Conservation (phyloP, 371 early-diverging fungal genomes). For the Cokeromyces recurvatus region DNA sequence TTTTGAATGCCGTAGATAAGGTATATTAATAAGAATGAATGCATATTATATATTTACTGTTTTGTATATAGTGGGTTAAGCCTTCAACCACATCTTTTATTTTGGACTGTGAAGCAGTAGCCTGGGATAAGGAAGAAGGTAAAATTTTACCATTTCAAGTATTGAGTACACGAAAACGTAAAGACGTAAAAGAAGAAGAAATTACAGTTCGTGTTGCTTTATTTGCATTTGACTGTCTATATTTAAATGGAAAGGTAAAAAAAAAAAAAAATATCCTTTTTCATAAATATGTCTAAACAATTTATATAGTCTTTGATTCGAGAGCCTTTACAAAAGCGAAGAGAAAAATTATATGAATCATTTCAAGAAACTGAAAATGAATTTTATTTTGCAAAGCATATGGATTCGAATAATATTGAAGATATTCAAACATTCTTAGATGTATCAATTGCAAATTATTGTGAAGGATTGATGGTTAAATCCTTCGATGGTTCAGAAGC, state of each 20-base stretch:
- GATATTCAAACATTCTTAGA: conserved; percentile 96
- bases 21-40: conserved; percentile 22
- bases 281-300: not conserved
- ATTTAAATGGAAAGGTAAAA: conserved; percentile 83
- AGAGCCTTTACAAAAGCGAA: conserved; percentile 75
- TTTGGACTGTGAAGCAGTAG: conserved; percentile 99
- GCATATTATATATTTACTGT: not conserved
- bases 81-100: conserved; percentile 81
- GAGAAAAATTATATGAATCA: conserved; percentile 66
- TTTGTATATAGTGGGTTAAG: conserved; percentile 51
- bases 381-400: conserved; percentile 87
- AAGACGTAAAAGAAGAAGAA: conserved; percentile 89
- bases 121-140: conserved; percentile 89
- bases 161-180: conserved; percentile 96
- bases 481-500: conserved; percentile 80
- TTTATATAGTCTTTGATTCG: conserved; percentile 75
- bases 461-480: conserved; percentile 99
- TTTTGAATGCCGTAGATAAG: conserved; percentile 68
- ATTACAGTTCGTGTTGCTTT: conserved; percentile 95
- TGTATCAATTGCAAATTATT: conserved; percentile 82
- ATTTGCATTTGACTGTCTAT: conserved; percentile 98
- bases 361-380: conserved; percentile 85
- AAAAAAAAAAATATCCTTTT: not conserved
- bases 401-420: conserved; percentile 83
- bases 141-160: conserved; percentile 98